phyloP scores from a whole-genome alignment of 73 alveolate species.

The Tetrahymena elliotti region DNA sequence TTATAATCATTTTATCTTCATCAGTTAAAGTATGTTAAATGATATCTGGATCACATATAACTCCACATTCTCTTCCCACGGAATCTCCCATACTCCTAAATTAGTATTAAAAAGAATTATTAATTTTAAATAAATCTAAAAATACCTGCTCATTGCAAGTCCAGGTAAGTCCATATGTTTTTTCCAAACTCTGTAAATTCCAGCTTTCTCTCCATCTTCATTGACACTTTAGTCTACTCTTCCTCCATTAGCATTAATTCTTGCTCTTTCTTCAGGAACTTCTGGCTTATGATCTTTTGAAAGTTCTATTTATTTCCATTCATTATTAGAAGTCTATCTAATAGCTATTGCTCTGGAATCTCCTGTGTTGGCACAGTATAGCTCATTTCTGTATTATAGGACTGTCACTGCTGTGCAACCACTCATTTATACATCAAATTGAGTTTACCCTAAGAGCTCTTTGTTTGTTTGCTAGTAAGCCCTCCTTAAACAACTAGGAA shows the following conservation, averaged over 20 bases:
- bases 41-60: constrained; percentile 65
- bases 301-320: constrained; percentile 59
- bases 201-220: constrained; percentile 36
- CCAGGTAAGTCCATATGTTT: constrained; percentile 48
- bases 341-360: constrained; percentile 86
- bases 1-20: constrained; percentile 59
- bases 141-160: constrained; percentile 50
- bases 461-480: background rate
- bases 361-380: constrained; percentile 81
- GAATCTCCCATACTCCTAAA: constrained; percentile 69
- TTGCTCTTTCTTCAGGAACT: constrained; percentile 75
- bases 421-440: background rate
- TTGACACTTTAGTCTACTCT: constrained; percentile 65
- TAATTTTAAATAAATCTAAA: no score
- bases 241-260: constrained; percentile 76
- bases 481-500: background rate
- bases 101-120: background rate
- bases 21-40: constrained; percentile 48
- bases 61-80: constrained; percentile 65
- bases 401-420: background rate
- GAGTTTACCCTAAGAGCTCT: background rate
- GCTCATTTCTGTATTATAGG: background rate
- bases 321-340: background rate
- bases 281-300: constrained; percentile 97
- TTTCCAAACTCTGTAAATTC: constrained; percentile 60